Percentiles rank a stretch among this genome's conserved stretches.
phyloP scores from a whole-genome alignment of 306 rosid genomes.

The Dalbergia cultrata region DNA sequence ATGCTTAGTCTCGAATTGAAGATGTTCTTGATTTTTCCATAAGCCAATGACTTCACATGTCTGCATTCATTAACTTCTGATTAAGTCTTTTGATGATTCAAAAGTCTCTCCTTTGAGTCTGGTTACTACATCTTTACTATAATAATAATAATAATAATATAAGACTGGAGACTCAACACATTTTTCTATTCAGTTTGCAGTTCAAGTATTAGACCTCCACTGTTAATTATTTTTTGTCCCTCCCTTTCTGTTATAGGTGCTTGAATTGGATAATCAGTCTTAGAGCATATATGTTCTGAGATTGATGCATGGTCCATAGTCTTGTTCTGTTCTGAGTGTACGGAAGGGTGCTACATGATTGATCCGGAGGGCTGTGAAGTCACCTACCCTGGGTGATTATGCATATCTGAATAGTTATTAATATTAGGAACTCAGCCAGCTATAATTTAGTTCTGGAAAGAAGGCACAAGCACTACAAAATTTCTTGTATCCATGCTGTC shows the following conservation, averaged over 20 bases:
- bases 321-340: conserved; percentile 6
- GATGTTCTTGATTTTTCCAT: background rate
- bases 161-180: background rate
- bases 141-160: background rate
- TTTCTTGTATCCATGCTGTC: conserved; percentile 95
- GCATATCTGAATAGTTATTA: conserved; percentile 46
- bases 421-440: conserved; percentile 36
- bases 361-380: conserved; percentile 39
- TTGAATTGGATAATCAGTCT: conserved; percentile 35
- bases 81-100: background rate
- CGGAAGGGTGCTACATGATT: conserved; percentile 45
- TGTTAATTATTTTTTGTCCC: conserved; percentile 15
- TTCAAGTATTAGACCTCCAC: background rate
- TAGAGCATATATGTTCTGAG: conserved; percentile 33
- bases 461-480: conserved; percentile 62
- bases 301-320: conserved; percentile 33
- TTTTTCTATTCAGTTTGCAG: background rate
- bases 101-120: background rate
- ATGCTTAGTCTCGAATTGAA: background rate
- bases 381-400: conserved; percentile 35
- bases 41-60: background rate
- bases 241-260: conserved; percentile 47
- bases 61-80: background rate
- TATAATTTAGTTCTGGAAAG: conserved; percentile 55
- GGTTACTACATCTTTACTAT: background rate